These are phyloP conservation scores for Sindora glabra DNA, from an alignment of 306 rosid species.

Conservation along the genomic window DNA sequence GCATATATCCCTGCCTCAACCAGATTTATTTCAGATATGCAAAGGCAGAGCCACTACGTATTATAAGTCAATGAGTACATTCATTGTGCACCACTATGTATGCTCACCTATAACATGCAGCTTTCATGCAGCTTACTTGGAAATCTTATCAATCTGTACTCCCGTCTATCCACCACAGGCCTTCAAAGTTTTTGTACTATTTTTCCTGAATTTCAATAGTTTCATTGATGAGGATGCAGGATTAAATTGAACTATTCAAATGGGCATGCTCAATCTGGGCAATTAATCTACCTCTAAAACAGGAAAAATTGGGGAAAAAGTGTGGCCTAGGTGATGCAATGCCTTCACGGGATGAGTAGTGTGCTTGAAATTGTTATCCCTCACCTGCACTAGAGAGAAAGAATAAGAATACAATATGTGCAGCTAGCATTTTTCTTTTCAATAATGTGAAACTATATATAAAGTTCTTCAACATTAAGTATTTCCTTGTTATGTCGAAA, in stretches of 20 bases:
- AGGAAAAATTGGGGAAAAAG: no score
- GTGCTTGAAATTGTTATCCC: no score
- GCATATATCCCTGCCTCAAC: slow-evolving; percentile 36
- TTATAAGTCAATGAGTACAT: slow-evolving; percentile 46
- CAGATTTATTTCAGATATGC: slow-evolving; percentile 33
- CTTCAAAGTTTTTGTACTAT: neutral
- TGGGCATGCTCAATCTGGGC: slow-evolving; percentile 5
- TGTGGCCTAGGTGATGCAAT: no score
- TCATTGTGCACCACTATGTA: slow-evolving; percentile 49
- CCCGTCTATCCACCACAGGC: slow-evolving; percentile 20
- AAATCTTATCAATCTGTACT: slow-evolving; percentile 21
- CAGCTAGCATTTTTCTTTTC: no score
- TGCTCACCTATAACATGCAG: slow-evolving; percentile 45
- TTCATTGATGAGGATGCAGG: slow-evolving; percentile 28
- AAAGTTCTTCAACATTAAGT: neutral
- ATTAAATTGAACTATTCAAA: slow-evolving; percentile 13
- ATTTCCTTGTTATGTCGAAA: neutral
- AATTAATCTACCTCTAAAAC: slow-evolving; percentile 13
- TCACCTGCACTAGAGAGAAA: no score
- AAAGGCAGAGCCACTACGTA: slow-evolving; percentile 36
- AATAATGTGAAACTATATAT: no score
- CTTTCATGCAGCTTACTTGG: slow-evolving; percentile 36
- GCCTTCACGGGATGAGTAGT: no score
- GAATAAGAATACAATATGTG: no score
- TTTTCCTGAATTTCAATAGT: slow-evolving; percentile 13